Evolutionary conservation across 441 rosid species (phyloP), one percentile per base, ranked within the genome.

Genomic region (Gossypium lobatum): DNA sequence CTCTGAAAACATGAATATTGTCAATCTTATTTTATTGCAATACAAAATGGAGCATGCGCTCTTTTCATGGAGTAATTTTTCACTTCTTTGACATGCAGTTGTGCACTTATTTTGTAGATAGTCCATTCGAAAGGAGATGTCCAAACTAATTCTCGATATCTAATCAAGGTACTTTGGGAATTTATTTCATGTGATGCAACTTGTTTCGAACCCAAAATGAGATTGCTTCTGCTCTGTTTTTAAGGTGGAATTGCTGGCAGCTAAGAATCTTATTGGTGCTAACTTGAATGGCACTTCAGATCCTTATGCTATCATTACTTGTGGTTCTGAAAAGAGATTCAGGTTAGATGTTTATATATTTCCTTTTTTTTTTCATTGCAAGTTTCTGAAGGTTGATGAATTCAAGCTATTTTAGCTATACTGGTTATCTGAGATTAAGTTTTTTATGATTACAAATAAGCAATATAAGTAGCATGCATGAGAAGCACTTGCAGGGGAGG

Each of bases 241-340:
- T 77, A 85, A 95, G 99, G 85, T 93, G 91, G 97, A 95, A 84
- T 80, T 95, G 73, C 77, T 95, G 84, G 99, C 97, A 52, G 99
- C 99, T 81, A 95, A 93, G 88, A 95, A 95, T 89, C 91, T 95
- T 21, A 85, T 93, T 71, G 95, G 96, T 80, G 99, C 98, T 9
- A 95, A 95, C 81, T 82, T 93, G 80, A 95, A 93, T 88, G 99
- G 99, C 80, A 91, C 97, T 13, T 95, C 99, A 76, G 99, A 95
- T 86, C 99, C 99, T 77, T 93, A 95, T 83, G 96, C 98, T 63
- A 90, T 93, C 86, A 87, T 95, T 59, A 89, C 91, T 78, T 93
- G 98, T 84, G 97, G 95, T 82, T 84, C 98, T 80, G 98, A 91
- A 80, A 93, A 91, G 80, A 82, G 93, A 76, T 95, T 95, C 93